A percentile compares a stretch with the other conserved stretches of the same genome.
Evolutionary conservation across 148 eudicot species (phyloP).

Genomic region (Limonium bicolor): DNA sequence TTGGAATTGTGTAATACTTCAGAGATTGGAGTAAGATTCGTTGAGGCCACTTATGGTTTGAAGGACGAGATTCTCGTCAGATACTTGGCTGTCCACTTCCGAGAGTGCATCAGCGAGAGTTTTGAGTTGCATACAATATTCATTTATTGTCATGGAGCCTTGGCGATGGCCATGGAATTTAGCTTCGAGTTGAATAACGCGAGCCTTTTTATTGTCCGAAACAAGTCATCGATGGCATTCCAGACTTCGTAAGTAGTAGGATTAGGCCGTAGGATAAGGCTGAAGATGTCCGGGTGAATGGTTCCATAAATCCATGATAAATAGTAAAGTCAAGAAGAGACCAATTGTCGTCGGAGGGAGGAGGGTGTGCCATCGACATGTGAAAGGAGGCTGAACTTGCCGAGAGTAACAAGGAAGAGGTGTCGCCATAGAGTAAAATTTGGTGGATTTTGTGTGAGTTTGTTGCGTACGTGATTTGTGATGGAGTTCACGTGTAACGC

Average conservation of each 20-base stretch:
- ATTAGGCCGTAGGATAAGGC: too few relatives aligned
- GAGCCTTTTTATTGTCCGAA: not conserved
- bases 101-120: not conserved
- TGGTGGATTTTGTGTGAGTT: too few relatives aligned
- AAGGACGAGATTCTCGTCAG: not conserved
- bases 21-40: not conserved
- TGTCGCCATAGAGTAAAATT: too few relatives aligned
- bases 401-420: too few relatives aligned
- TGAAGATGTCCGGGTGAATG: too few relatives aligned
- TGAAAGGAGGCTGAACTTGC: too few relatives aligned
- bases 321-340: not conserved
- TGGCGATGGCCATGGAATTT: not conserved
- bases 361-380: too few relatives aligned
- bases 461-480: too few relatives aligned
- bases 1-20: not conserved
- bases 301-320: not conserved
- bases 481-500: too few relatives aligned
- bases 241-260: too few relatives aligned
- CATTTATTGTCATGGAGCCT: not conserved
- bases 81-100: not conserved
- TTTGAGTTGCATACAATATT: not conserved
- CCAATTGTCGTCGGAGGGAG: not conserved
- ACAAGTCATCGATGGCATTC: not conserved
- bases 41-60: not conserved
- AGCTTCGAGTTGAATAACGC: not conserved